phyloP scores from a whole-genome alignment of 2,329 filamentous ascomycete species.

The Xylaria sp. region DNA sequence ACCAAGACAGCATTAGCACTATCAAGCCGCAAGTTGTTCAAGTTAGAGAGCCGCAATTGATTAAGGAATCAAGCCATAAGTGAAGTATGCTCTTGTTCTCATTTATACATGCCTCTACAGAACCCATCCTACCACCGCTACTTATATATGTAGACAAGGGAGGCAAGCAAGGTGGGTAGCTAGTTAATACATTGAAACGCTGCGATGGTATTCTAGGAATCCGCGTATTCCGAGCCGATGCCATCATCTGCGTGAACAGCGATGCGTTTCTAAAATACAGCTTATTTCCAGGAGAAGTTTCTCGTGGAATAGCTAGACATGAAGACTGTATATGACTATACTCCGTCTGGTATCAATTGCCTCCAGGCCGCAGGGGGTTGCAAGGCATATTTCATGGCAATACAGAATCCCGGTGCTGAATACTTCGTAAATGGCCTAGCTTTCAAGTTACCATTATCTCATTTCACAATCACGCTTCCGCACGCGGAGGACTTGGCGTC shows the following conservation, averaged over 20 bases:
- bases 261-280: too few species aligned
- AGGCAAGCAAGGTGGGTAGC: background rate
- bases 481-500: constrained; percentile 10
- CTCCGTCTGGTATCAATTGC: background rate
- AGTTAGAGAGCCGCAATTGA: background rate
- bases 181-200: constrained; percentile 19
- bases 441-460: background rate
- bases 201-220: constrained; percentile 30
- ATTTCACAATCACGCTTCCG: constrained; percentile 9
- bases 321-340: background rate
- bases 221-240: background rate
- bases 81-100: background rate
- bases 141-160: background rate
- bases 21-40: too few species aligned
- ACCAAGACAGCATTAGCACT: too few species aligned
- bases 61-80: too few species aligned
- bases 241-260: background rate
- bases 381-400: background rate
- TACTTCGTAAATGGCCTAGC: background rate
- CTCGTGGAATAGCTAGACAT: background rate
- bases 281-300: background rate
- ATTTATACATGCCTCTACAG: constrained; percentile 27
- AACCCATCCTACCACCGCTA: background rate
- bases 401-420: background rate
- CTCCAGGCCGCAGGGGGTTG: background rate